Evolutionary conservation across 495 filamentous ascomycete genomes (phyloP).

Genomic region (Penicillium tannophilum): DNA sequence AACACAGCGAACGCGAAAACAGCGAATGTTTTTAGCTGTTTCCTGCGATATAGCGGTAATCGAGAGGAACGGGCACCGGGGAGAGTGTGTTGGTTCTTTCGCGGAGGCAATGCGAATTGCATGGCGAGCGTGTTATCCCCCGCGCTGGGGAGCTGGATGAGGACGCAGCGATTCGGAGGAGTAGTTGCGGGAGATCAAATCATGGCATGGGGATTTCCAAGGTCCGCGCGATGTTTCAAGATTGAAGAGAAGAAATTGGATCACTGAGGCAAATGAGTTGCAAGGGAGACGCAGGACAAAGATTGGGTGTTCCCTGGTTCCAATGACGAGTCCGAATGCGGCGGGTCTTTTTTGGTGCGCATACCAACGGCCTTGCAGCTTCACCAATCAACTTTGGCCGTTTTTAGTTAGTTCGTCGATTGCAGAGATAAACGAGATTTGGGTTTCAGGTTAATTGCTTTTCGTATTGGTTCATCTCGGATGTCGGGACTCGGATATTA

Average conservation of each 20-base stretch:
- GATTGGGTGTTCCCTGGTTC: conserved; percentile 1
- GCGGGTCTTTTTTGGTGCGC: conserved; percentile 50
- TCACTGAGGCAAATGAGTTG: not conserved
- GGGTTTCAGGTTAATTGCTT: not conserved
- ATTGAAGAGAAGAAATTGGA: not conserved
- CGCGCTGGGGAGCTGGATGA: conserved; percentile 21
- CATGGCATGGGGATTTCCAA: conserved; percentile 15
- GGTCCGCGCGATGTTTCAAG: no score
- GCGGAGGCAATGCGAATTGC: conserved; percentile 90
- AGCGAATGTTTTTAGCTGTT: conserved; percentile 64
- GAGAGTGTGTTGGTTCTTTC: conserved; percentile 74
- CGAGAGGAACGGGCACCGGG: conserved; percentile 61
- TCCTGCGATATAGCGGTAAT: conserved; percentile 63
- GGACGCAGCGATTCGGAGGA: not conserved
- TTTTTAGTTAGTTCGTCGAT: conserved; percentile 1
- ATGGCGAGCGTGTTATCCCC: conserved; percentile 51
- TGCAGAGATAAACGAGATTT: conserved; percentile 4
- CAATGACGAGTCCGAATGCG: conserved; percentile 36
- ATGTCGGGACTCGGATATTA: not conserved
- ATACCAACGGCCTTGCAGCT: conserved; percentile 39
- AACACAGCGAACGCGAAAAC: conserved; percentile 59
- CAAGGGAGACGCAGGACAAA: conserved; percentile 1
- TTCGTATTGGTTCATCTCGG: not conserved
- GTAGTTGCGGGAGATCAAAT: conserved; percentile 12
- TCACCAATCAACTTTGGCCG: not conserved